These are phyloP conservation scores for Pleurotus citrinopileatus DNA, from an alignment of 768 basidiomycete species.

Conservation along the genomic window DNA sequence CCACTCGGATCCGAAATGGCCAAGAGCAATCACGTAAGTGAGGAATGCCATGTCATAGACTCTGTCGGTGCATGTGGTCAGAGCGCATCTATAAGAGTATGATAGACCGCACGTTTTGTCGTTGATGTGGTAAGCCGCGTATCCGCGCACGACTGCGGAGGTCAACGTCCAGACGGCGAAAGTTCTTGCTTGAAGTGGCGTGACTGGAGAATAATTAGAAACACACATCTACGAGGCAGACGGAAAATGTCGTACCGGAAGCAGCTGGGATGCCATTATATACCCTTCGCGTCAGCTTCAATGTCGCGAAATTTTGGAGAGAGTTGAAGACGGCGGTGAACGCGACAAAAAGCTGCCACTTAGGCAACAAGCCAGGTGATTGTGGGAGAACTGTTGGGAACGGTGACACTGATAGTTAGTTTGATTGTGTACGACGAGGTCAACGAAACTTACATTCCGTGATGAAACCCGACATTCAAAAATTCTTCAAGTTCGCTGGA, in stretches of 20 bases:
- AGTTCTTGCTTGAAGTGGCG: slow-evolving; percentile 80
- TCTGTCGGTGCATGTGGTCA: slow-evolving; percentile 37
- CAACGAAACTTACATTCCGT: background rate
- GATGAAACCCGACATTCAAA: background rate
- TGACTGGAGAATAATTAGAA: slow-evolving; percentile 63
- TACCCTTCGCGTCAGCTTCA: slow-evolving; percentile 73
- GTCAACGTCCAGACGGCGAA: slow-evolving; percentile 92
- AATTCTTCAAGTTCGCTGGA: background rate
- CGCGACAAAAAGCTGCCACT: slow-evolving; percentile 86
- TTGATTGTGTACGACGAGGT: background rate
- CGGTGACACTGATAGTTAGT: background rate
- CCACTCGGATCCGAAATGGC: slow-evolving; percentile 85
- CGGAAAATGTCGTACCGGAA: slow-evolving; percentile 28
- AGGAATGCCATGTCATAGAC: slow-evolving; percentile 87
- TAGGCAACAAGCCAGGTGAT: slow-evolving; percentile 69
- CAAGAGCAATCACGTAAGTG: slow-evolving; percentile 88
- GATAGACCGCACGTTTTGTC: slow-evolving; percentile 63
- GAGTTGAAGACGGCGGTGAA: slow-evolving; percentile 82
- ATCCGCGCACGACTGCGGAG: slow-evolving; percentile 76
- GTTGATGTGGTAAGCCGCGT: slow-evolving; percentile 88
- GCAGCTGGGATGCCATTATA: slow-evolving; percentile 52
- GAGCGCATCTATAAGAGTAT: slow-evolving; percentile 11
- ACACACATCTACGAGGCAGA: slow-evolving; percentile 1
- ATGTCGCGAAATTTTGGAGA: slow-evolving; percentile 75
- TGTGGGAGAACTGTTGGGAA: slow-evolving; percentile 55